A percentile compares a stretch with the other conserved stretches of the same genome.
phyloP scores from a whole-genome alignment of 257 asterid genomes.

The Capsicum pubescens region DNA sequence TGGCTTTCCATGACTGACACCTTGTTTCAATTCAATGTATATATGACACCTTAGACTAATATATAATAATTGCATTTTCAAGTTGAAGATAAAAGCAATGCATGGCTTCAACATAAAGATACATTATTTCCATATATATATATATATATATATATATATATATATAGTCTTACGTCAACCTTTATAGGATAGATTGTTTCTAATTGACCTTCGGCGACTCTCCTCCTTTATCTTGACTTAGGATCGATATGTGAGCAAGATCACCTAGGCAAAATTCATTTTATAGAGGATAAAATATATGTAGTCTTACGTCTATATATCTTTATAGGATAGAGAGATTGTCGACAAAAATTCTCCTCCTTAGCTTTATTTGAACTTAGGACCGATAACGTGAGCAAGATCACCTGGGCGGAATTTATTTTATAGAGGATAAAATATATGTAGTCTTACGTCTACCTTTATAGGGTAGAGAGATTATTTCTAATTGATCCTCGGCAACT shows the following conservation, averaged over 20 bases:
- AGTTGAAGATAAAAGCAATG: not conserved
- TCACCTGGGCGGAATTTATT: not conserved
- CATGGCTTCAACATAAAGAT: slow-evolving; percentile 22
- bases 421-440: not conserved
- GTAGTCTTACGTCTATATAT: too few relatives aligned
- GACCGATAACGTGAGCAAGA: not conserved
- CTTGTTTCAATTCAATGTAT: slow-evolving; percentile 1
- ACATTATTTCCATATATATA: not conserved
- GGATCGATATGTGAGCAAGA: not conserved
- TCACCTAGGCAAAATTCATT: too few relatives aligned
- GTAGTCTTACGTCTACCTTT: not conserved
- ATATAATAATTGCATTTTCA: slow-evolving; percentile 22
- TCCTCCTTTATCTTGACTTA: rapidly evolving
- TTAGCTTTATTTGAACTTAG: too few relatives aligned
- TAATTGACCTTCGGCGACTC: rapidly evolving
- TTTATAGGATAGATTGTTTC: not conserved
- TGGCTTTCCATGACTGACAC: not conserved
- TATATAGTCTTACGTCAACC: too few relatives aligned
- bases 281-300: too few relatives aligned
- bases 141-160: too few relatives aligned
- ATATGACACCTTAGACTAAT: not conserved
- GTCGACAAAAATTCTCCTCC: too few relatives aligned
- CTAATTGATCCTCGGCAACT: rapidly evolving
- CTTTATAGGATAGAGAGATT: too few relatives aligned
- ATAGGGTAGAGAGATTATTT: not conserved